These are phyloP conservation scores for Cudoniella acicularis DNA, from an alignment of 495 filamentous ascomycete genomes.

Conservation along the genomic window DNA sequence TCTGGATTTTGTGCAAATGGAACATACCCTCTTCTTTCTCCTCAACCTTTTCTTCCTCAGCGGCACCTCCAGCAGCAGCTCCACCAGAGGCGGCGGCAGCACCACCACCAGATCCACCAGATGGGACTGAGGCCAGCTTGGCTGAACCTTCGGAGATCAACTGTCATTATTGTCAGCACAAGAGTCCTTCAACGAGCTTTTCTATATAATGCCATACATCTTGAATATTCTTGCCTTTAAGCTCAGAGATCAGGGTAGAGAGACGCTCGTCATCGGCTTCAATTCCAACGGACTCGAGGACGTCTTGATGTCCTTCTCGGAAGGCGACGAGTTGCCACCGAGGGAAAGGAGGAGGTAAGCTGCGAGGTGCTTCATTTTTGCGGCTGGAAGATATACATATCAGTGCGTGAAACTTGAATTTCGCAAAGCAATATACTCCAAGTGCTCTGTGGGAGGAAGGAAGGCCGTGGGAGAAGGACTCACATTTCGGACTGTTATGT, in stretches of 20 bases:
- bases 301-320: constrained; percentile 83
- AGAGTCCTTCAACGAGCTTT: neutral
- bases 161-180: constrained; percentile 45
- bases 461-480: constrained; percentile 10
- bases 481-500: constrained; percentile 15
- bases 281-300: constrained; percentile 92
- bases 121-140: constrained; percentile 98
- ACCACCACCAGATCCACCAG: constrained; percentile 74
- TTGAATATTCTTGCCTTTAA: constrained; percentile 96
- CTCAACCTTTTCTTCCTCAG: constrained; percentile 69
- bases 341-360: constrained; percentile 96
- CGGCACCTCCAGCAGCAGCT: constrained; percentile 63
- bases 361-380: constrained; percentile 99
- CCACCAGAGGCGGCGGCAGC: constrained; percentile 59
- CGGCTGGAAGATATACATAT: constrained; percentile 29
- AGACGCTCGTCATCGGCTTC: constrained; percentile 90
- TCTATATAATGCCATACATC: constrained; percentile 57
- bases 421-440: too few species aligned
- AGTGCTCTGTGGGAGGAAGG: neutral
- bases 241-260: constrained; percentile 79
- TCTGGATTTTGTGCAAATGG: neutral
- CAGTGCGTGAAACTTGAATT: constrained; percentile 7
- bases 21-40: constrained; percentile 62
- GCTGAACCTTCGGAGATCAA: constrained; percentile 83
- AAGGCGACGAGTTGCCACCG: constrained; percentile 87